Evolutionary conservation across 352 stramenopile species (phyloP).

Genomic region (Blastocystis sp.): DNA sequence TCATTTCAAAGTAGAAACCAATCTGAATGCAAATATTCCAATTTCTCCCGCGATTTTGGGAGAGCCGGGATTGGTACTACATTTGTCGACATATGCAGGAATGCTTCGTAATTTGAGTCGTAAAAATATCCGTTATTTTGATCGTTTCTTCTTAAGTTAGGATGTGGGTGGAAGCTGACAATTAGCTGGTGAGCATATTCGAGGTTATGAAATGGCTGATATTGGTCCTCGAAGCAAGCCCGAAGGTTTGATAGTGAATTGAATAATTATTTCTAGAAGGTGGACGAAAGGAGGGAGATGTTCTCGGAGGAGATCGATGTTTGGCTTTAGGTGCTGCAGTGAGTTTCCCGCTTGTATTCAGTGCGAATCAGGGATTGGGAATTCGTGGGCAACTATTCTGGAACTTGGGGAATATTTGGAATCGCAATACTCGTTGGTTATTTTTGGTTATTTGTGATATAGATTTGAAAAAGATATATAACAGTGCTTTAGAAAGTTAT

Average conservation of each 20-base stretch:
- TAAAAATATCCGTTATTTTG: not conserved
- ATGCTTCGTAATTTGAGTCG: not conserved
- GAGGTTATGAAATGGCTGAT: constrained; percentile 35
- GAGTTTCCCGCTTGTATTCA: constrained; percentile 14
- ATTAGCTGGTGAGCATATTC: constrained; percentile 54
- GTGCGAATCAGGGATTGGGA: not conserved
- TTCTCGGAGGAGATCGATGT: constrained; percentile 24
- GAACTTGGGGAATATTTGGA: constrained; percentile 45
- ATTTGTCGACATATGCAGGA: constrained; percentile 2
- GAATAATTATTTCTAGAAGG: constrained; percentile 6
- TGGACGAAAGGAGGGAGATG: constrained; percentile 14
- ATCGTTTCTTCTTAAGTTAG: constrained; percentile 39
- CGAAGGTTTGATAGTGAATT: not conserved
- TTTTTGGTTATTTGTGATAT: no score
- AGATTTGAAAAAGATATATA: constrained; percentile 33
- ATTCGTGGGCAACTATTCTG: constrained; percentile 58
- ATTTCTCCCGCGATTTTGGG: not conserved
- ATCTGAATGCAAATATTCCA: not conserved
- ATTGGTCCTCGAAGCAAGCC: not conserved
- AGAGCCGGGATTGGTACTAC: not conserved
- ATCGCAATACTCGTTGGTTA: not conserved
- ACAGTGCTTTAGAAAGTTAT: constrained; percentile 2
- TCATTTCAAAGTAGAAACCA: not conserved
- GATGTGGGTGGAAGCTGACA: not conserved
- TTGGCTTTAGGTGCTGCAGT: constrained; percentile 9